phyloP scores from a whole-genome alignment of 768 basidiomycete species.

The Phlebiopsis gigantea region DNA sequence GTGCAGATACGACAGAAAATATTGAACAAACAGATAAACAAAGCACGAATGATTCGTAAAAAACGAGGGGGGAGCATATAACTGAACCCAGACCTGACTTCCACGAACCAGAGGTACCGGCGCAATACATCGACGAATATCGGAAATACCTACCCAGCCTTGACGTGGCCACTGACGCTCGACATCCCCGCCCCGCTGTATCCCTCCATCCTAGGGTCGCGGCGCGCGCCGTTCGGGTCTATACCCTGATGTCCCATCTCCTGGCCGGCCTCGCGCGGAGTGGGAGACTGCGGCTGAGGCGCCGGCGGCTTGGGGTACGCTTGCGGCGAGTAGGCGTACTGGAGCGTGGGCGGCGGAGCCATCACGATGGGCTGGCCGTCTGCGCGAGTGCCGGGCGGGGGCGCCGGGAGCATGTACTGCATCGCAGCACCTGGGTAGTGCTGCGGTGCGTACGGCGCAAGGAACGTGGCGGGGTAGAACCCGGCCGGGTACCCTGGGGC shows the following conservation, averaged over 20 bases:
- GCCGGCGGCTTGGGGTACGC: background rate
- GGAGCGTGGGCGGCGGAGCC: slow-evolving; percentile 3
- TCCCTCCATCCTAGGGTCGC: slow-evolving; percentile 14
- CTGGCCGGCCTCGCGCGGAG: slow-evolving; percentile 4
- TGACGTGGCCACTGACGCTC: background rate
- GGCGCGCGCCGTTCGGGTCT: background rate
- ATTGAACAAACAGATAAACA: background rate
- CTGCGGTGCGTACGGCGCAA: slow-evolving; percentile 41
- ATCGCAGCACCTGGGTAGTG: slow-evolving; percentile 29
- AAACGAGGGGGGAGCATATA: background rate
- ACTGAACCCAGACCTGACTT: background rate
- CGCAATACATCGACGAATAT: background rate
- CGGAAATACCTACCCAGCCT: background rate
- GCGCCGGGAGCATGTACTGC: slow-evolving; percentile 42
- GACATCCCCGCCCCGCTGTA: slow-evolving; percentile 19
- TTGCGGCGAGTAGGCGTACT: slow-evolving; percentile 4
- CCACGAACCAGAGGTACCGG: background rate
- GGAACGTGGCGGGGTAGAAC: slow-evolving; percentile 43
- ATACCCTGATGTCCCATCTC: slow-evolving; percentile 10
- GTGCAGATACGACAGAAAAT: background rate
- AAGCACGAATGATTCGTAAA: background rate
- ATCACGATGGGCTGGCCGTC: slow-evolving; percentile 8
- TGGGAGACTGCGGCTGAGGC: background rate
- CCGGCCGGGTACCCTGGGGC: slow-evolving; percentile 34
- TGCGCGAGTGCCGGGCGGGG: slow-evolving; percentile 2